Conservation (phyloP, 169 alveolate genomes). For the Eimeria necatrix region DNA sequence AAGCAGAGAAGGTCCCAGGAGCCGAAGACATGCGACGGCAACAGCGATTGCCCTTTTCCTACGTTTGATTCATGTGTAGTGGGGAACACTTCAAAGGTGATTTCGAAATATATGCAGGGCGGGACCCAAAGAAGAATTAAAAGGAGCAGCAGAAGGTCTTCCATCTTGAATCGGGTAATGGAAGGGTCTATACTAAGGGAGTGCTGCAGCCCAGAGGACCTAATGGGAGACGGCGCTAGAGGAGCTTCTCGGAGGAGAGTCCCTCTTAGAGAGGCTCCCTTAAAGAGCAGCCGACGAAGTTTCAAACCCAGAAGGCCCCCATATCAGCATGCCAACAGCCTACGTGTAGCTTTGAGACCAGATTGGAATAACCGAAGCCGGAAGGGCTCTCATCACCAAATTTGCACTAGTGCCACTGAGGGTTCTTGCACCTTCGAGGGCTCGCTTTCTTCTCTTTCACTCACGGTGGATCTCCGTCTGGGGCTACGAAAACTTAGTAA, state of each 20-base stretch:
- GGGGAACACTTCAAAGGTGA: too few relatives aligned
- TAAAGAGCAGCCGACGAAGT: neutral
- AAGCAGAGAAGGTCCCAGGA: too few relatives aligned
- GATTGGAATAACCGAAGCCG: neutral
- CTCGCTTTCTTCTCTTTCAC: neutral
- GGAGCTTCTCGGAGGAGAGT: neutral
- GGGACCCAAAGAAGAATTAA: too few relatives aligned
- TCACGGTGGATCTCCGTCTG: conserved; percentile 24
- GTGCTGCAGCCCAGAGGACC: neutral
- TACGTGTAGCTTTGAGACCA: neutral
- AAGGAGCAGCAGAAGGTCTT: neutral
- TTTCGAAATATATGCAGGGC: too few relatives aligned
- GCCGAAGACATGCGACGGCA: too few relatives aligned
- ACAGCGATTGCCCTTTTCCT: too few relatives aligned
- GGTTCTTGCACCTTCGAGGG: neutral
- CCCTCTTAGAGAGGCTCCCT: neutral
- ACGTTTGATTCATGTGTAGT: too few relatives aligned
- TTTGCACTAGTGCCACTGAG: neutral
- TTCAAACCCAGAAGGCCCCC: neutral
- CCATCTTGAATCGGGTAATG: too few relatives aligned
- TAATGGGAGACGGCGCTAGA: neutral
- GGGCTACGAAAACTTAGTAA: neutral
- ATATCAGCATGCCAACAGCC: neutral
- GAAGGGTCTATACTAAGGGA: neutral
- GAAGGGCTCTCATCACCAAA: neutral